Evolutionary conservation across 2,329 filamentous ascomycete genomes (phyloP).

Genomic region (Ophiostoma triangulosporum): DNA sequence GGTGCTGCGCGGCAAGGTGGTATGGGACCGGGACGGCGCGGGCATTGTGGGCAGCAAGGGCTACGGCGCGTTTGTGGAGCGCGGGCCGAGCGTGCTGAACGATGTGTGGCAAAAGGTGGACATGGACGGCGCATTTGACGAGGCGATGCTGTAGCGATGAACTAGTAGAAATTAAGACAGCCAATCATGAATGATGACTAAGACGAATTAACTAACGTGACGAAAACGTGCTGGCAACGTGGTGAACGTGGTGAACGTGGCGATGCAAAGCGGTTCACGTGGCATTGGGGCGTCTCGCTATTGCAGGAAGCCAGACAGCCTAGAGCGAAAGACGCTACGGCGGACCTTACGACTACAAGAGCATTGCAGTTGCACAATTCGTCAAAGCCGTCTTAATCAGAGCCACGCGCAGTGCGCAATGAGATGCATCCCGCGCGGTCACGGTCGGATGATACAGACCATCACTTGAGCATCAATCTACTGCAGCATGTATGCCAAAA

Average conservation of each 20-base stretch:
- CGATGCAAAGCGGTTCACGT: neutral
- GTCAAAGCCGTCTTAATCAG: too few species aligned
- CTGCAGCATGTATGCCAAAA: neutral
- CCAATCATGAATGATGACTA: neutral
- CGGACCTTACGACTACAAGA: too few species aligned
- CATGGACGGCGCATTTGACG: slow-evolving; percentile 12
- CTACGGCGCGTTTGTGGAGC: slow-evolving; percentile 34
- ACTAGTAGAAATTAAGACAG: neutral
- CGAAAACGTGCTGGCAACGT: neutral
- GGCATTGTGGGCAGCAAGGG: slow-evolving; percentile 35
- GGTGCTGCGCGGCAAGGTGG: slow-evolving; percentile 41
- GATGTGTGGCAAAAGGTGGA: slow-evolving; percentile 15
- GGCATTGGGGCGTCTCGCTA: neutral
- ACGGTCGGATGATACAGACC: too few species aligned
- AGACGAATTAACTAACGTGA: neutral
- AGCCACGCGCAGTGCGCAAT: too few species aligned
- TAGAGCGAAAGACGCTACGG: neutral
- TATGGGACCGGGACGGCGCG: slow-evolving; percentile 42
- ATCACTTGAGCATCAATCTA: too few species aligned
- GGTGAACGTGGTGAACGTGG: neutral
- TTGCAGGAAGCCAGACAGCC: neutral
- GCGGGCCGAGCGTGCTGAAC: slow-evolving; percentile 19
- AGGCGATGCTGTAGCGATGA: slow-evolving; percentile 11
- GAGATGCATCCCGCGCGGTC: too few species aligned
- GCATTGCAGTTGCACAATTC: too few species aligned